Base-by-base conservation (phyloP, 371 early-diverging fungal genomes). In the Mucor plumbeus region DNA sequence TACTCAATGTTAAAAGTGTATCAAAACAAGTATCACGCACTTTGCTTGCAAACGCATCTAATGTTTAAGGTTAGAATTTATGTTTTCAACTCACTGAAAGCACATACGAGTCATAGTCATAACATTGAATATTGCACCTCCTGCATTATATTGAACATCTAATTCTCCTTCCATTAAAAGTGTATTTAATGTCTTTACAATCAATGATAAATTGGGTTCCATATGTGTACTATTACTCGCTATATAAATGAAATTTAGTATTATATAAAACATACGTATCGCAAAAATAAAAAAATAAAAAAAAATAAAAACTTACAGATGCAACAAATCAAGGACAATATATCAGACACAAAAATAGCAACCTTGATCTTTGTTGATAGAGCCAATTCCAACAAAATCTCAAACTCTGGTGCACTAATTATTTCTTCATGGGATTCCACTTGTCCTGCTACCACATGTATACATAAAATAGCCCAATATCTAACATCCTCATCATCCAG, bases 401-500 rank as follows among this genome's bases (percentile, higher is more conserved):
- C 70, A 63, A 81, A 81, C 59, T 83, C 83, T 35, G 69, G 64
- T 5, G 83, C 74, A 13, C 44, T 53, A 9, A 83, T 48, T 31
- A 83, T 83, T 47, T 81, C 77, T 19, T 70, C 59, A 60, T 83
- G 83, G 0, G 83, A 77, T 57, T 80, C 78, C 0, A 76, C 78
- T 70, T 81, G 79, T 19, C 75, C 74, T 34, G 82, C 85, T 4
- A 85, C 81, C 15, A 83, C 86, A 53, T 84, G 84, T 1, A 85
- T 76, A 60, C 87, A 76, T 8, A 89, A 76, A 41, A 91, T 71
- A 11, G 92, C 85, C 93, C 93, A 93, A 55, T 90, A 91, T 26
- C 85, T 82, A 5, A 90, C 86, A 72, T 93, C 93, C 15, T 86
- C 88, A 63, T 93, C 93, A n/a, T 83, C 81, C 15, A 85, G 71